Percentiles rank a stretch among this genome's conserved stretches.
phyloP scores from a whole-genome alignment of 73 alveolate species.

The Breviolum minutum region DNA sequence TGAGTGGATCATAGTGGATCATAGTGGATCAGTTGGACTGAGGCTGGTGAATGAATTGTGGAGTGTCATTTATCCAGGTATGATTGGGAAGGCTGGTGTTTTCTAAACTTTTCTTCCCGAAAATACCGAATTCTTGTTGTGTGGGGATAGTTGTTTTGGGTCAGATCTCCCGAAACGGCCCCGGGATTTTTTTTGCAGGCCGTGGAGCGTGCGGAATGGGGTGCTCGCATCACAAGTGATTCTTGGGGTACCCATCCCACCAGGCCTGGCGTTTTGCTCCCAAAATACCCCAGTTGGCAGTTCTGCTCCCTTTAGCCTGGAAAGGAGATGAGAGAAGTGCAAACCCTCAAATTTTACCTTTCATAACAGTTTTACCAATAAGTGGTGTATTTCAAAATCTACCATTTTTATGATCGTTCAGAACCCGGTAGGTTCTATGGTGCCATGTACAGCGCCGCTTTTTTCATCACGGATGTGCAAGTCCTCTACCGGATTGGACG shows the following conservation, averaged over 20 bases:
- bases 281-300: background rate
- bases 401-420: too few species aligned
- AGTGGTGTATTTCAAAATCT: too few species aligned
- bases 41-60: conserved; percentile 86
- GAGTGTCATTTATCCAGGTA: conserved; percentile 84
- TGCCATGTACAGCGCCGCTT: conserved; percentile 85
- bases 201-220: conserved; percentile 73
- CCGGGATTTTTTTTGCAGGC: background rate
- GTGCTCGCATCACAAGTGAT: conserved; percentile 79
- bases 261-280: background rate
- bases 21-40: background rate
- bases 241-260: conserved; percentile 93
- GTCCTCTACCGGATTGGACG: conserved; percentile 35
- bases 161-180: background rate
- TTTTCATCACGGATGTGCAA: conserved; percentile 35
- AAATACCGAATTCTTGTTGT: background rate
- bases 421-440: conserved; percentile 48
- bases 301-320: background rate
- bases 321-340: background rate
- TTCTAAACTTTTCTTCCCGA: background rate
- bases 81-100: conserved; percentile 28
- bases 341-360: too few species aligned
- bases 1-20: too few species aligned
- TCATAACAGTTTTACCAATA: too few species aligned
- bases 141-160: background rate